phyloP scores from a whole-genome alignment of 2,329 filamentous ascomycete species.

The Aspergillus sp. region DNA sequence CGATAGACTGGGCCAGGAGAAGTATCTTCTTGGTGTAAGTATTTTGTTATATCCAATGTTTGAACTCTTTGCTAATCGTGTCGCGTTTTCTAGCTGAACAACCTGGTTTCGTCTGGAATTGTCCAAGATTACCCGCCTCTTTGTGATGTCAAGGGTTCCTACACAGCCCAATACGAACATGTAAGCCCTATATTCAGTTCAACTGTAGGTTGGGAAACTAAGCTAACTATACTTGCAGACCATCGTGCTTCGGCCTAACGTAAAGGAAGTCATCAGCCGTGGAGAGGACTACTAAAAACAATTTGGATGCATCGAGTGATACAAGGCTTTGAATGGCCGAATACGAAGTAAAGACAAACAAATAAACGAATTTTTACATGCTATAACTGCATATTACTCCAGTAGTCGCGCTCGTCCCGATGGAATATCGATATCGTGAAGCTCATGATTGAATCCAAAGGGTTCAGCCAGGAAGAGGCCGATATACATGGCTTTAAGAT shows the following conservation, averaged over 20 bases:
- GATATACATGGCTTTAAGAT: too few relatives aligned
- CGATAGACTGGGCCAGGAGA: conserved; percentile 89
- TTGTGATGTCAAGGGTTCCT: conserved; percentile 89
- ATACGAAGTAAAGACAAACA: background rate
- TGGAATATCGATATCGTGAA: too few relatives aligned
- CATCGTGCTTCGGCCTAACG: conserved; percentile 72
- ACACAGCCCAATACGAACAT: conserved; percentile 93
- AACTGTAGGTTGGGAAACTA: background rate
- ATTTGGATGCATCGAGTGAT: conserved; percentile 1
- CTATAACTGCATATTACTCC: background rate
- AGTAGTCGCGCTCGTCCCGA: background rate
- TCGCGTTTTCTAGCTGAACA: conserved; percentile 65
- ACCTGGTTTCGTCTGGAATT: conserved; percentile 76
- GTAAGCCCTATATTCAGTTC: conserved; percentile 56
- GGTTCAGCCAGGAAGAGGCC: too few relatives aligned
- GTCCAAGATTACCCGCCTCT: conserved; percentile 89
- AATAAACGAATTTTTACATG: conserved; percentile 1
- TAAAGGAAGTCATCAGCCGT: conserved; percentile 84
- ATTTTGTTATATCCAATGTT: background rate
- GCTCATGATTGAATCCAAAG: too few relatives aligned
- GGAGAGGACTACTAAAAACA: conserved; percentile 73
- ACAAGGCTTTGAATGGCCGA: background rate
- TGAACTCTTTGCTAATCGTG: conserved; percentile 4
- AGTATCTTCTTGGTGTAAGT: conserved; percentile 83
- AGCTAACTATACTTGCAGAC: conserved; percentile 52